Base-by-base conservation (phyloP, 768 basidiomycete species). In the Phlegmacium glaucopus region DNA sequence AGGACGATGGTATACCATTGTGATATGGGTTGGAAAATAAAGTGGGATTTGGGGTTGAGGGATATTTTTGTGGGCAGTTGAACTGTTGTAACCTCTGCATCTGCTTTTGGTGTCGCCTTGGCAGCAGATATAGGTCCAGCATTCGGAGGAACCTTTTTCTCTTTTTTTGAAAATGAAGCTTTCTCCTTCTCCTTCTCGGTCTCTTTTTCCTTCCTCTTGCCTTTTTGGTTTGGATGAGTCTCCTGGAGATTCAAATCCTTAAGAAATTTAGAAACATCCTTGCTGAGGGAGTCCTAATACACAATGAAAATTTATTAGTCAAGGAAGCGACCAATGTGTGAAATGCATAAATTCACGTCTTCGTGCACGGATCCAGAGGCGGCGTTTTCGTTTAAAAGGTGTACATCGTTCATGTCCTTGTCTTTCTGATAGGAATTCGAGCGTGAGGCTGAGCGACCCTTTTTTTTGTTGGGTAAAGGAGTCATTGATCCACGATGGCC, bases 1-100 rank as follows among this genome's bases (percentile, higher is more conserved):
- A 75, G 69, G 9, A 78, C 53, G 9, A 68, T 63, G 40, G 67
- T 60, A 57, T 86, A 80, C 86, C 85, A 87, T 39, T 75, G 72
- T 2, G 83, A 61, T 29, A 56, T 62, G 1, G 75, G 72, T 18
- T 66, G 63, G 40, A 71, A 61, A 8, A 73, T 53, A 50, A 75
- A 72, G 17, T 57, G 58, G 4, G 72, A 69, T 46, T 68, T 71
- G n/a, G 65, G 54, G 48, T 69, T 66, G 35, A 68, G 54, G 0
- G 68, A 56, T 27, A 70, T 56, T 55, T 69, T 71, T 4, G 61
- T 63, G 11, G 70, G 68, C 29, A 70, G 53, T 32, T 58, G 55
- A 22, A 60, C 53, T 47, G 60, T 62, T 10, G 61, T 53, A 13
- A 28, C 39, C 25, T 50, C 56, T 6, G 43, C 47, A 22, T 45